Conservation (phyloP, 2,329 filamentous ascomycete species). For the Ophiostoma sp. region DNA sequence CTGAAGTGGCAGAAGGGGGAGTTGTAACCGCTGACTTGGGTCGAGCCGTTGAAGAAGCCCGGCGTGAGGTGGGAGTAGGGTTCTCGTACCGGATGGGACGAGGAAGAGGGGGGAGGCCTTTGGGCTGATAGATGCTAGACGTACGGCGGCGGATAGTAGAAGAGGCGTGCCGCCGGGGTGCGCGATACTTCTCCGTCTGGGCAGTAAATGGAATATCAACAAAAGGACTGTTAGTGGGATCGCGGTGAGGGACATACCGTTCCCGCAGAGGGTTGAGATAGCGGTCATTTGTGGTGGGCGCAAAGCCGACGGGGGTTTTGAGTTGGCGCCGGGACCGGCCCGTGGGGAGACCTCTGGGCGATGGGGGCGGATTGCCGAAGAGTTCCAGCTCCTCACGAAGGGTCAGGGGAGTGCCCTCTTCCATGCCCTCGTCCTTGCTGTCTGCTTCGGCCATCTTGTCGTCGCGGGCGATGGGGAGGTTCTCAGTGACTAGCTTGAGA, state of each 20-base stretch:
- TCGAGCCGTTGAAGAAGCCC: neutral
- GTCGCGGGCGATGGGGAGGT: neutral
- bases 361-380: neutral
- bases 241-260: neutral
- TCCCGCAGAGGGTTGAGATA: neutral
- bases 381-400: neutral
- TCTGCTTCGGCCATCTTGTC: neutral
- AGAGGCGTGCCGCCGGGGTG: neutral
- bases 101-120: neutral
- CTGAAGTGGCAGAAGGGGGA: neutral
- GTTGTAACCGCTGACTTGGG: neutral
- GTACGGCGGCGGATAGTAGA: neutral
- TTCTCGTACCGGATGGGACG: neutral
- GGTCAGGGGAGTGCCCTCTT: neutral
- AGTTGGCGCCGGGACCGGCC: neutral
- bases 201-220: neutral
- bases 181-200: neutral
- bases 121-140: neutral
- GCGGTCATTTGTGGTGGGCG: constrained; percentile 5
- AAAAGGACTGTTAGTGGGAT: neutral
- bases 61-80: neutral
- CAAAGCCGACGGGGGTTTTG: neutral
- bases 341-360: neutral
- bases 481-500: neutral
- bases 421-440: neutral